These are phyloP conservation scores for Triticum urartu DNA, from an alignment of 176 grass and related monocot genomes.

Conservation along the genomic window DNA sequence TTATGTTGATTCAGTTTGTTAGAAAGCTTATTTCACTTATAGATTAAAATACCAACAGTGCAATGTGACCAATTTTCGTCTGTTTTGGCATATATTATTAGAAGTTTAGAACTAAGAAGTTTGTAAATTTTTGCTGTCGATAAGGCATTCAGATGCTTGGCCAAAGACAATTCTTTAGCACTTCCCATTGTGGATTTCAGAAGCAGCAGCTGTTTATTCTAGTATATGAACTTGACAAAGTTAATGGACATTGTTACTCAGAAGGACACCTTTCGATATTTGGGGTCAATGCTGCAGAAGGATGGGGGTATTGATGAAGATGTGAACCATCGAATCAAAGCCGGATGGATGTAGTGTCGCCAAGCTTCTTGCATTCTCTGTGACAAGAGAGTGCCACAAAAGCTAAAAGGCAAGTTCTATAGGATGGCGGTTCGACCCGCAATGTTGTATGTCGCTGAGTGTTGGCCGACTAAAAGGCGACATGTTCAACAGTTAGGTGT, in stretches of 20 bases:
- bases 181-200: not conserved
- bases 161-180: not conserved
- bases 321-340: no score
- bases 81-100: not conserved
- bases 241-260: not conserved
- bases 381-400: no score
- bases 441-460: no score
- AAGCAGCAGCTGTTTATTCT: constrained; percentile 4
- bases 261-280: no score
- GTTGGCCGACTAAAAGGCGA: no score
- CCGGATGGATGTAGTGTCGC: no score
- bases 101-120: constrained; percentile 3
- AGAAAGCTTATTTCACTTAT: not conserved
- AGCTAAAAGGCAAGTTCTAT: no score
- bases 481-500: no score
- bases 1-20: not conserved
- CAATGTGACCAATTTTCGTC: not conserved
- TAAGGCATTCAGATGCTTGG: not conserved
- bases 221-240: not conserved
- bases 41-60: not conserved
- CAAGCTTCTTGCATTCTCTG: no score
- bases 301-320: no score
- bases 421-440: no score
- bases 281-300: no score
- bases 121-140: not conserved